Conservation (phyloP, 1,284 basidiomycete species). For the Takashimella tepidaria region DNA sequence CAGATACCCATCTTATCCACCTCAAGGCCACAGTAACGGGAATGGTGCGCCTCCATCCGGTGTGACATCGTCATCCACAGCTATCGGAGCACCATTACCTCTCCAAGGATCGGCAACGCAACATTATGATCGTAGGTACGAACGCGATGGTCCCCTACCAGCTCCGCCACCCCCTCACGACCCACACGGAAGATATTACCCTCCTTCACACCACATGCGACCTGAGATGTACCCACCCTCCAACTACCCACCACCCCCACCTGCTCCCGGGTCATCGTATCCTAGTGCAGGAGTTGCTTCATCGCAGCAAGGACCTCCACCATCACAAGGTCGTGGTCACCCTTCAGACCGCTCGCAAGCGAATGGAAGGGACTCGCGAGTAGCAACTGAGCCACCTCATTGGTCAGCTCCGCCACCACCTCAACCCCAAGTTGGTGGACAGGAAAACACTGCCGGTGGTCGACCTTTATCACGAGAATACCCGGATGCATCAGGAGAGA, state of each 20-base stretch:
- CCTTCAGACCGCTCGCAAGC: no score
- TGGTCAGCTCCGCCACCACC: neutral
- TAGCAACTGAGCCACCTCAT: neutral
- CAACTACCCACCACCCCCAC: neutral
- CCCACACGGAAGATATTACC: neutral
- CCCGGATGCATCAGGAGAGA: no score
- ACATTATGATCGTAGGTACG: neutral
- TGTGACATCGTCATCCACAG: neutral
- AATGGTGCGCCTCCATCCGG: neutral
- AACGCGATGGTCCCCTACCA: neutral
- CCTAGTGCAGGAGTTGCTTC: neutral
- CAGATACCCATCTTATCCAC: neutral
- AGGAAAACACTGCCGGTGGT: neutral
- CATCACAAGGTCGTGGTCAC: neutral
- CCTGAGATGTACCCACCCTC: neutral
- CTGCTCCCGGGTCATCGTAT: no score
- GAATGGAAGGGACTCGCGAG: neutral
- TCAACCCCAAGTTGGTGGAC: neutral
- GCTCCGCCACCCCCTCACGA: neutral
- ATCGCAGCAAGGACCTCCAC: neutral
- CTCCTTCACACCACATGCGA: neutral
- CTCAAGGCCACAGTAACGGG: neutral
- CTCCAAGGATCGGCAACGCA: neutral
- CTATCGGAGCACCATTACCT: neutral
- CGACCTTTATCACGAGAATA: neutral